Conservation (phyloP, 176 grass and related monocot genomes). For the Avena atlantica region DNA sequence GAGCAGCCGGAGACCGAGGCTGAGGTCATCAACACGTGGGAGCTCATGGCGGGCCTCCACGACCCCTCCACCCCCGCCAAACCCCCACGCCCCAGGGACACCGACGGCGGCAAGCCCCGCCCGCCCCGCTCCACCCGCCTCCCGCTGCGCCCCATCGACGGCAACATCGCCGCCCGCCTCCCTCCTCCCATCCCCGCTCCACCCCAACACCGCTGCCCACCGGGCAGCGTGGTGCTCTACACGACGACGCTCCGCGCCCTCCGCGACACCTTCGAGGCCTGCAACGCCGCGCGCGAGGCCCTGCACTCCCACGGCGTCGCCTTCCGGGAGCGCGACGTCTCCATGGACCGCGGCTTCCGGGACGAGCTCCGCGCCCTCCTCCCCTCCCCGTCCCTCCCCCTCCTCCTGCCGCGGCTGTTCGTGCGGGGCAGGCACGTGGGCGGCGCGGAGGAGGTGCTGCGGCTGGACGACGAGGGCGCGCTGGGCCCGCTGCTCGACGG, state of each 20-base stretch:
- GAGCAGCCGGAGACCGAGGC: background rate
- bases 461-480: conserved; percentile 70
- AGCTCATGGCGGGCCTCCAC: conserved; percentile 77
- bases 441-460: conserved; percentile 74
- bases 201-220: too few species aligned
- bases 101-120: conserved; percentile 7
- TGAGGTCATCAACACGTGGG: conserved; percentile 76
- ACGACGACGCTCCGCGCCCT: conserved; percentile 51
- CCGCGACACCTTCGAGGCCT: conserved; percentile 65
- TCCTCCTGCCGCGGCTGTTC: conserved; percentile 84
- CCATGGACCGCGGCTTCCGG: conserved; percentile 76
- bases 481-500: conserved; percentile 64
- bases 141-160: too few species aligned
- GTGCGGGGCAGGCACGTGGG: conserved; percentile 61
- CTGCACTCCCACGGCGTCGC: conserved; percentile 74
- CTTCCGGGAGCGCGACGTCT: conserved; percentile 85
- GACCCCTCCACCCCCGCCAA: conserved; percentile 51
- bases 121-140: background rate
- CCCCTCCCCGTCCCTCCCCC: conserved; percentile 54
- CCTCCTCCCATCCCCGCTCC: too few species aligned
- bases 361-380: conserved; percentile 72
- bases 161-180: too few species aligned
- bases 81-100: background rate
- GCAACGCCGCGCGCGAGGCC: conserved; percentile 67
- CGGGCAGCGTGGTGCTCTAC: too few species aligned